Percentiles rank a stretch among this genome's conserved stretches.
phyloP scores from a whole-genome alignment of 495 filamentous ascomycete species.

The Penicillium nucicola region DNA sequence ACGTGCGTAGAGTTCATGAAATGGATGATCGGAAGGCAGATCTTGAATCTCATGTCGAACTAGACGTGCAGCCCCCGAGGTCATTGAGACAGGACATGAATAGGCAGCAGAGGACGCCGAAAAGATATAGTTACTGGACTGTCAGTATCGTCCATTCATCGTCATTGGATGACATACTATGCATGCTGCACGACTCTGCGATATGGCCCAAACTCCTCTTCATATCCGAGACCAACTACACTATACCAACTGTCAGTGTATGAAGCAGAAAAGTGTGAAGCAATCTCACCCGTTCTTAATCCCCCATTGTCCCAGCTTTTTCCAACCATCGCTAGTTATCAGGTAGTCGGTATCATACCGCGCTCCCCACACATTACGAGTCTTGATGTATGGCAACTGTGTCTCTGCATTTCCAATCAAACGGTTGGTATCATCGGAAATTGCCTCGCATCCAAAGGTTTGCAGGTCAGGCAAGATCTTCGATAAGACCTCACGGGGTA shows the following conservation, averaged over 20 bases:
- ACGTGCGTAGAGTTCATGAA: conserved; percentile 43
- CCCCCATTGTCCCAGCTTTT: conserved; percentile 33
- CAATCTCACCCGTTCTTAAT: conserved; percentile 24
- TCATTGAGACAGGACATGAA: conserved; percentile 66
- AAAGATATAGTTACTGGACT: conserved; percentile 61
- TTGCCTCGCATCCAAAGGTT: conserved; percentile 10
- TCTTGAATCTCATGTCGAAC: conserved; percentile 48
- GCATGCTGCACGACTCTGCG: conserved; percentile 38
- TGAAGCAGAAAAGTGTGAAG: not conserved
- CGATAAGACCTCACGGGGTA: conserved; percentile 2
- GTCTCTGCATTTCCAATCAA: conserved; percentile 23
- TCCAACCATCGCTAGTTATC: conserved; percentile 38
- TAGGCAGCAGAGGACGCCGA: conserved; percentile 56
- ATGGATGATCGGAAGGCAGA: conserved; percentile 38
- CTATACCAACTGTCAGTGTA: conserved; percentile 7
- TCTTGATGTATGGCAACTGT: conserved; percentile 27
- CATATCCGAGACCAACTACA: conserved; percentile 38
- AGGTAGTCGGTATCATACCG: conserved; percentile 28
- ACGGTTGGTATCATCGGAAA: conserved; percentile 9
- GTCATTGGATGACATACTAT: not conserved
- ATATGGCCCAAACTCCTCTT: conserved; percentile 24
- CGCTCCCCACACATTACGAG: conserved; percentile 30
- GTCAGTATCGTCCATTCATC: conserved; percentile 38
- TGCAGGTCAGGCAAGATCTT: conserved; percentile 5
- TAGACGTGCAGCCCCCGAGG: conserved; percentile 62